Conservation (phyloP, 805 yeast genomes). For the Scheffersomyces amazonensis region DNA sequence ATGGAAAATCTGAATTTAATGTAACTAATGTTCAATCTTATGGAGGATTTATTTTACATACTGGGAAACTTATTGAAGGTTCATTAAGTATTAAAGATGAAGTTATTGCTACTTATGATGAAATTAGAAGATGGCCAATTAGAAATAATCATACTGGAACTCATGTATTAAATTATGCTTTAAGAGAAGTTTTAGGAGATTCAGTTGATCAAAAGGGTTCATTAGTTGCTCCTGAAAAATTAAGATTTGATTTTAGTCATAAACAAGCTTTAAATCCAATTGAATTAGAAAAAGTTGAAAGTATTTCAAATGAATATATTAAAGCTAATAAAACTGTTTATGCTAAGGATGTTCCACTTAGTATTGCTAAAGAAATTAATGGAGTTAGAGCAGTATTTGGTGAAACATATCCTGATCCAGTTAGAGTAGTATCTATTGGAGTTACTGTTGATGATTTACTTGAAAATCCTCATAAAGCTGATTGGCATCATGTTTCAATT, state of each 20-base stretch:
- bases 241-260: slow-evolving; percentile 95
- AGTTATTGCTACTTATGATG: slow-evolving; percentile 86
- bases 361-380: slow-evolving; percentile 65
- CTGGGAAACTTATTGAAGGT: slow-evolving; percentile 84
- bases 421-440: slow-evolving; percentile 95
- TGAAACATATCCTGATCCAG: slow-evolving; percentile 98
- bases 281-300: slow-evolving; percentile 76
- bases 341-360: slow-evolving; percentile 78
- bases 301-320: slow-evolving; percentile 68
- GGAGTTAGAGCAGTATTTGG: slow-evolving; percentile 98
- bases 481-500: slow-evolving; percentile 78
- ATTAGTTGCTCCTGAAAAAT: slow-evolving; percentile 89
- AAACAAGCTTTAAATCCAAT: slow-evolving; percentile 74
- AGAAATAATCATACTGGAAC: slow-evolving; percentile 99
- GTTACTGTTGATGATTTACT: slow-evolving; percentile 80
- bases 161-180: slow-evolving; percentile 86
- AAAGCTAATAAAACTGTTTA: slow-evolving; percentile 69
- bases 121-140: slow-evolving; percentile 91
- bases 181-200: slow-evolving; percentile 82
- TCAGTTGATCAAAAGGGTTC: slow-evolving; percentile 96
- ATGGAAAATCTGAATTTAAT: slow-evolving; percentile 81
- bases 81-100: slow-evolving; percentile 60
- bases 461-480: slow-evolving; percentile 61
- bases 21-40: slow-evolving; percentile 90
- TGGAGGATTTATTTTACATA: slow-evolving; percentile 94